Conservation (phyloP, 345 rosid genomes). For the Bruguiera parviflora region DNA sequence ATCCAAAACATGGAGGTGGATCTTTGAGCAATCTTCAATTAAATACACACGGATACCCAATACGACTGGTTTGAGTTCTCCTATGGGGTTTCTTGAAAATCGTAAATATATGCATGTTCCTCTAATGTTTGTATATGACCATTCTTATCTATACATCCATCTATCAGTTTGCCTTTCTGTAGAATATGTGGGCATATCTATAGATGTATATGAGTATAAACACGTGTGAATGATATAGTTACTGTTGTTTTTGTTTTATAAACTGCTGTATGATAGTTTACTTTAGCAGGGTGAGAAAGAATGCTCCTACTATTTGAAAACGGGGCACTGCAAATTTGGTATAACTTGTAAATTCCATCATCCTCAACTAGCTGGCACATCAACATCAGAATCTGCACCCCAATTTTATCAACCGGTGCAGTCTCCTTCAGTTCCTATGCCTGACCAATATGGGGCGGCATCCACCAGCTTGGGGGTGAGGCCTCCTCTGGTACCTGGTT, state of each 20-base stretch:
- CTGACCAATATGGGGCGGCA: constrained; percentile 24
- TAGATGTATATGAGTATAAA: neutral
- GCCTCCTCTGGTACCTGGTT: constrained; percentile 28
- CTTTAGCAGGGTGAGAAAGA: constrained; percentile 23
- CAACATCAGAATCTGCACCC: constrained; percentile 25
- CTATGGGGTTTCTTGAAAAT: neutral
- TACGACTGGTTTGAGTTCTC: constrained; percentile 21
- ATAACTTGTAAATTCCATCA: constrained; percentile 32
- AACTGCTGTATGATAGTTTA: neutral
- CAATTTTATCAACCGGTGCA: constrained; percentile 32
- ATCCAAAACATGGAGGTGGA: constrained; percentile 28
- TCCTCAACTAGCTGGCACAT: constrained; percentile 25
- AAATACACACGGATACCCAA: constrained; percentile 27
- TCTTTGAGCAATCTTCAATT: constrained; percentile 24
- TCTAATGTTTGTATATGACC: neutral
- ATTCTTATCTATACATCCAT: neutral
- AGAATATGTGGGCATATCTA: too few relatives aligned
- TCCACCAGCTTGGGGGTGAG: constrained; percentile 24
- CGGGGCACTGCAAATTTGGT: constrained; percentile 32
- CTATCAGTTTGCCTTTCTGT: neutral
- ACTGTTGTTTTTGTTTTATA: neutral
- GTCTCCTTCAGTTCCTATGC: constrained; percentile 24
- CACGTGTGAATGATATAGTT: neutral
- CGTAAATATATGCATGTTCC: neutral
- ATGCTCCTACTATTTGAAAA: constrained; percentile 32